Conservation (phyloP, 1,284 basidiomycete species). For the Ganoderma resinaceum region DNA sequence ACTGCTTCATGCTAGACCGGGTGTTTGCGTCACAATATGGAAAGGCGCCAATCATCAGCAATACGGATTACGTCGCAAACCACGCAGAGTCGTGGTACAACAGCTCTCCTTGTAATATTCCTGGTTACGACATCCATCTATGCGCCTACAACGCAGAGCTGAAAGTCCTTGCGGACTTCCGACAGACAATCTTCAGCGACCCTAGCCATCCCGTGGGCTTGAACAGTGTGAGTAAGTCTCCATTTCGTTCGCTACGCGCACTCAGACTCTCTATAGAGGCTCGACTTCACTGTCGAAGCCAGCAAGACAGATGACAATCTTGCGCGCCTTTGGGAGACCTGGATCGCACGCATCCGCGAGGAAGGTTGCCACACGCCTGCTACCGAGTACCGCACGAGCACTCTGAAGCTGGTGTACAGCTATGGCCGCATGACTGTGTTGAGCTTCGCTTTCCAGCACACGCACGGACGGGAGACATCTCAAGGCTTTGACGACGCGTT, state of each 20-base stretch:
- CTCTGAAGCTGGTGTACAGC: constrained; percentile 70
- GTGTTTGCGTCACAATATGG: constrained; percentile 86
- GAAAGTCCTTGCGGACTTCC: constrained; percentile 66
- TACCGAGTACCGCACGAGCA: constrained; percentile 65
- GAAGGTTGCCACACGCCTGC: constrained; percentile 59
- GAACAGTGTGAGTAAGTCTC: constrained; percentile 60
- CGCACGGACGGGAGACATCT: constrained; percentile 62
- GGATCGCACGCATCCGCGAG: constrained; percentile 57
- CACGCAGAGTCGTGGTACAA: constrained; percentile 81
- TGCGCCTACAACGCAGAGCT: constrained; percentile 78
- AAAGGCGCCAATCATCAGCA: constrained; percentile 77
- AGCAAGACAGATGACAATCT: constrained; percentile 71
- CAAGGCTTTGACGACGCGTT: constrained; percentile 63
- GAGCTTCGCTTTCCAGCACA: constrained; percentile 80
- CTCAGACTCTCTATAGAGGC: constrained; percentile 46
- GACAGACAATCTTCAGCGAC: constrained; percentile 71
- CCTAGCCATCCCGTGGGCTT: constrained; percentile 76
- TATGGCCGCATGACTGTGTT: constrained; percentile 74
- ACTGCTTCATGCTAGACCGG: constrained; percentile 86
- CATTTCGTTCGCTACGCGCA: not conserved
- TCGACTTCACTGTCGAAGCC: constrained; percentile 70
- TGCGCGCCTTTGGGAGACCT: constrained; percentile 56
- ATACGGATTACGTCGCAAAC: constrained; percentile 77
- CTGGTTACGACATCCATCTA: constrained; percentile 78
- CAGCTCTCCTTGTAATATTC: constrained; percentile 69